Evolutionary conservation across 768 basidiomycete species (phyloP), one percentile per base, ranked within the genome.

Genomic region (Omphalotus guepiniiformis): DNA sequence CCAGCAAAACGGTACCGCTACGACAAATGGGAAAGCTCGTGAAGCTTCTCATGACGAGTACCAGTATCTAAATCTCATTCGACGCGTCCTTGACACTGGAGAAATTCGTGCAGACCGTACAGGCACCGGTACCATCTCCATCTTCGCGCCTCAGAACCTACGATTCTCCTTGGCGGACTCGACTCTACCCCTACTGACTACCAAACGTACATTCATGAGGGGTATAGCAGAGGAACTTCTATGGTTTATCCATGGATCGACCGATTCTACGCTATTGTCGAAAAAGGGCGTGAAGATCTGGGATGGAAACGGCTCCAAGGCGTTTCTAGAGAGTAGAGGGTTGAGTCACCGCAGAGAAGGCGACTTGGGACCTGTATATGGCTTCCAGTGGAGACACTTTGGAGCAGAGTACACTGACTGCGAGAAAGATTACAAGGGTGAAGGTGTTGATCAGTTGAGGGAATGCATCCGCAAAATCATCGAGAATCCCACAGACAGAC

Each of bases 321-420:
- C 80, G 55, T 98, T 95, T 58, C 68, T 98, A 23, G 89, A 93
- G 59, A 76, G 77, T 48, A 73, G 90, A 16, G 95, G 96, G 2
- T 65, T 98, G n/a, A 76, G 75, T 0, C 85, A 94, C 61, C 73
- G 93, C 25, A 71, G 88, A 5, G 88, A 91, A 61, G 95, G 95
- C 4, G 96, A 99, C 62, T 68, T 99, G 3, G 96, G 96, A 0
- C 95, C 95, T 0, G 92, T 99, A 0, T 99, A 99, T 61, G 94
- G 94, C 0, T 96, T 96, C 60, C 93, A 94, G 58, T 97, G 93
- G 93, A 75, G 93, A 47, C 91, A 94, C 64, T 96, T 94, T 66
- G 94, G 93, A 1, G 92, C 93, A 3, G 68, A 79, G 49, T 95
- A 95, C 55, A 68, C 63, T 2, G 80, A 87, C 55, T 85, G 83